Base-by-base conservation (phyloP, 257 asterid species). In the Fraxinus americana region DNA sequence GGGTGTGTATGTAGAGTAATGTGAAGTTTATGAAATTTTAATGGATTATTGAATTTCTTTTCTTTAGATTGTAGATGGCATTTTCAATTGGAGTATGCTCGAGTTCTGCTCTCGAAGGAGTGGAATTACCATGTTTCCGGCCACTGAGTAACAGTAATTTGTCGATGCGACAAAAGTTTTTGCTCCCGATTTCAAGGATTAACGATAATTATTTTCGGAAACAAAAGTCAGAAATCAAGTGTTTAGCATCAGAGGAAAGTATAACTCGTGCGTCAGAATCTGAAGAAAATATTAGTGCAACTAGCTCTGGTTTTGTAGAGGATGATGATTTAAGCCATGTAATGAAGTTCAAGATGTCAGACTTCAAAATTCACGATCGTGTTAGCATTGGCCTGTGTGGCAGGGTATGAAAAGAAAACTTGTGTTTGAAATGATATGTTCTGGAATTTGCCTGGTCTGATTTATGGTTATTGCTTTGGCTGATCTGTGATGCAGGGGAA, bases 261-360 rank as follows among this genome's bases (percentile, higher is more conserved):
- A 82, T 78, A 38, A 57, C 87, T 59, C 82, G 69, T 10, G 86
- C 87, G 23, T 67, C 83, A 72, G 91, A 82, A 79, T 86, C 91
- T 48, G 83, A 79, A 71, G 89, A 80, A 71, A 67, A 78, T 75
- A 84, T 80, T 70, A 63, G 83, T 69, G 78, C 72, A 19, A 84
- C 85, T 71, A 32, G 89, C 75, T 85, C 79, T 39, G 73, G 70
- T 27, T 71, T 75, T 1, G 73, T 71, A 16, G 91, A 81, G 17
- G 93, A 88, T 80, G 96, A 84, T 75, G 98, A 93, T 75, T 84
- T 95, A 17, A 91, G 97, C 81, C 98, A 95, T 67, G 98, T 90
- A 19, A 88, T 87, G 7, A 95, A 90, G 90, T 95, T 93, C 80
- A 87, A 79, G 76, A 91, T 95, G 92, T 89, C 97, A 63, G 99